phyloP scores from a whole-genome alignment of 2,329 filamentous ascomycete genomes.

The Biscogniauxia sp. region DNA sequence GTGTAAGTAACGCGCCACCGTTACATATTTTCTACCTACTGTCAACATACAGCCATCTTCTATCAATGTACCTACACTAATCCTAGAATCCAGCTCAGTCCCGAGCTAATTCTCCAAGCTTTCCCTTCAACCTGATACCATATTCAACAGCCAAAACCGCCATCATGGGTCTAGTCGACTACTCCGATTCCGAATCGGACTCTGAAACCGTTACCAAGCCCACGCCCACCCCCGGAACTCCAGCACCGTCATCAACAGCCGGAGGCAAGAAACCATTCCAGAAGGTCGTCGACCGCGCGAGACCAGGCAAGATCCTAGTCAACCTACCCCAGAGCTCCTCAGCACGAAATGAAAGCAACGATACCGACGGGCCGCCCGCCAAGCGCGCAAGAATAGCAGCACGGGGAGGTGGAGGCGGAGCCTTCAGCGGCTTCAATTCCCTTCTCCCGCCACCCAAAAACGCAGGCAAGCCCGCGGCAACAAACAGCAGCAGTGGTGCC shows the following conservation, averaged over 20 bases:
- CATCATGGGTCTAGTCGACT: conserved; percentile 74
- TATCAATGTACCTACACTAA: no score
- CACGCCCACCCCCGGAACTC: conserved; percentile 15
- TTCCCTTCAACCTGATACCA: conserved; percentile 2
- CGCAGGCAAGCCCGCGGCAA: conserved; percentile 36
- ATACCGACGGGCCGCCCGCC: conserved; percentile 56
- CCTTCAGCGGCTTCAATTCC: conserved; percentile 80
- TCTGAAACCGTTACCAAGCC: conserved; percentile 53
- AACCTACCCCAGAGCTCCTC: conserved; percentile 62
- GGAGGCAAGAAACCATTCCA: conserved; percentile 63
- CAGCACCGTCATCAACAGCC: conserved; percentile 7
- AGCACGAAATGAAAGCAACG: conserved; percentile 37
- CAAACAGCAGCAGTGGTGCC: conserved; percentile 30
- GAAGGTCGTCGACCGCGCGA: conserved; percentile 77
- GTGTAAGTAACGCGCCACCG: no score
- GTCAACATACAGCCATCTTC: no score
- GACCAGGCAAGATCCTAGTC: conserved; percentile 81
- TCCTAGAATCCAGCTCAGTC: not conserved
- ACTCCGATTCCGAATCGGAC: conserved; percentile 78
- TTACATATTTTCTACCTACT: no score
- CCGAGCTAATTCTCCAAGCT: no score
- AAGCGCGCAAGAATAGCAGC: conserved; percentile 63
- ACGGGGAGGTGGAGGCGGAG: conserved; percentile 53
- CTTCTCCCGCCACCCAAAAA: conserved; percentile 83
- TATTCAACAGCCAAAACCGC: conserved; percentile 3